Evolutionary conservation across 1,284 basidiomycete genomes (phyloP).

Genomic region (Taiwanofungus camphoratus): DNA sequence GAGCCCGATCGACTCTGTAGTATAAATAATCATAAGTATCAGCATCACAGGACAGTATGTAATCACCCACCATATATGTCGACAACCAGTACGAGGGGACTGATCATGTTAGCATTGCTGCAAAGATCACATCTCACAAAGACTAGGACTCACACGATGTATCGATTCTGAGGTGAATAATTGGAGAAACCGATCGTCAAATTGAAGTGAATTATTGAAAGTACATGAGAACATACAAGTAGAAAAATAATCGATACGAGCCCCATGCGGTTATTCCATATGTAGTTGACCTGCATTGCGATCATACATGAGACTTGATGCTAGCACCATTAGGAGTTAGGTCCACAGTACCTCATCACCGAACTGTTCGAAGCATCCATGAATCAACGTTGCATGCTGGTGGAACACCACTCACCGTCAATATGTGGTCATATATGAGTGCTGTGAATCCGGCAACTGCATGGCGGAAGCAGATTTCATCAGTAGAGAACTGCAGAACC

Average conservation of each 20-base stretch:
- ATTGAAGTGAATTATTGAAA: neutral
- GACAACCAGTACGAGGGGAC: conserved; percentile 25
- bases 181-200: neutral
- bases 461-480: neutral
- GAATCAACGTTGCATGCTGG: neutral
- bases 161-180: conserved; percentile 23
- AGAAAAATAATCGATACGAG: conserved; percentile 28
- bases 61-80: conserved; percentile 25
- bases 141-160: conserved; percentile 21
- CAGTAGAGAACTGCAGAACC: neutral
- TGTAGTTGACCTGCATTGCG: conserved; percentile 19
- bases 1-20: conserved; percentile 9
- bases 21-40: conserved; percentile 15
- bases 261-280: conserved; percentile 23
- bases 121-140: neutral
- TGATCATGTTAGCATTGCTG: conserved; percentile 6
- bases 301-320: neutral
- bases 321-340: neutral
- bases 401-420: conserved; percentile 20
- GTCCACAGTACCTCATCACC: conserved; percentile 21
- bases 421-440: conserved; percentile 26
- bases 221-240: conserved; percentile 18
- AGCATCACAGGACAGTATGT: neutral
- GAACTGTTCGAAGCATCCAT: conserved; percentile 15
- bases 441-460: conserved; percentile 26